phyloP scores from a whole-genome alignment of 768 basidiomycete genomes.

The Holtermanniella nyarrowii region DNA sequence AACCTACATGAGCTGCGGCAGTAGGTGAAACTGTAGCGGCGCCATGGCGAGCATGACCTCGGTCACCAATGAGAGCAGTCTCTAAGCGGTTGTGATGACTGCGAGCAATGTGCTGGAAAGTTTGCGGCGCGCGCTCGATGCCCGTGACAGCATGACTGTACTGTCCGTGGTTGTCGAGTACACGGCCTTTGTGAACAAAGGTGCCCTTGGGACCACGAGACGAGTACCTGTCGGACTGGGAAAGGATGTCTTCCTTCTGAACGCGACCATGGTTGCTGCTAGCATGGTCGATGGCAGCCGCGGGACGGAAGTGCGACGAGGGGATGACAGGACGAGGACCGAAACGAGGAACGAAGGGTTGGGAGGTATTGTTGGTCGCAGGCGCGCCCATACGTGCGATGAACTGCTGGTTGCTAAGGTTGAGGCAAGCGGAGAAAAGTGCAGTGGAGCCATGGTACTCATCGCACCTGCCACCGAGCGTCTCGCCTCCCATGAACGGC shows the following conservation, averaged over 20 bases:
- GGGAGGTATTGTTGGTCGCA: conserved; percentile 17
- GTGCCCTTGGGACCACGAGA: too few relatives aligned
- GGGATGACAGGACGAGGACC: conserved; percentile 58
- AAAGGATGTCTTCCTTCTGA: too few relatives aligned
- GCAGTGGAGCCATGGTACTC: conserved; percentile 84
- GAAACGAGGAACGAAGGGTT: conserved; percentile 57
- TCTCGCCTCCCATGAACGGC: conserved; percentile 85
- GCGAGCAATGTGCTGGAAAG: background rate
- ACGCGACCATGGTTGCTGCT: conserved; percentile 32
- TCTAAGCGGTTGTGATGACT: conserved; percentile 3
- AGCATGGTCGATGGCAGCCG: conserved; percentile 39
- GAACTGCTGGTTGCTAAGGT: conserved; percentile 77
- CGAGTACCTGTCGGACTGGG: too few relatives aligned
- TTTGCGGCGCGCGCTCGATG: conserved; percentile 6
- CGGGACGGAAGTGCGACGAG: conserved; percentile 59
- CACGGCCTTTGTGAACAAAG: too few relatives aligned
- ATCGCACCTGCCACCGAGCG: conserved; percentile 81
- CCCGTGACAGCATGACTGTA: conserved; percentile 39
- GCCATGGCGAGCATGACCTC: background rate
- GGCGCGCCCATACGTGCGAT: conserved; percentile 51
- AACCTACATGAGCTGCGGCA: background rate
- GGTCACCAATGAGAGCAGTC: conserved; percentile 4
- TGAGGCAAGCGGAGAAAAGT: conserved; percentile 76
- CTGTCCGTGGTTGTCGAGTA: conserved; percentile 14
- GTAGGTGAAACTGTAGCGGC: background rate